Conservation (phyloP, 305 asterid genomes). For the Fraxinus floribunda region DNA sequence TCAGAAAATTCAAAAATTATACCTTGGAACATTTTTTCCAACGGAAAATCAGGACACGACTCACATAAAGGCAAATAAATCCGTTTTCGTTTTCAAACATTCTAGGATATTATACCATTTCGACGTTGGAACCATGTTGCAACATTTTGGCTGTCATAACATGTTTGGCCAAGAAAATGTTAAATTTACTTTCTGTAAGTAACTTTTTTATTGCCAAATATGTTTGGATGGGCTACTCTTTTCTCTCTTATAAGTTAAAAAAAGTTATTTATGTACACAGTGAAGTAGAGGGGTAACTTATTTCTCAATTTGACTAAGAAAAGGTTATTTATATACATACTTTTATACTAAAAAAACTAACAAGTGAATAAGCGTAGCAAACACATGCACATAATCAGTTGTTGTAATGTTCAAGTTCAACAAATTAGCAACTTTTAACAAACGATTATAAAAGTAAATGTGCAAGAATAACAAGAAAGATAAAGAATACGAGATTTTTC, state of each 20-base stretch:
- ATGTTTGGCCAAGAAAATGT: neutral
- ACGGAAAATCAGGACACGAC: neutral
- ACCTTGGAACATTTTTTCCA: neutral
- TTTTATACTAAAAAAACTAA: neutral
- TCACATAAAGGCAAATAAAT: neutral
- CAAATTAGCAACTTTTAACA: no score
- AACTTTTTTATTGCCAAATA: neutral
- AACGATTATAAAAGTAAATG: no score
- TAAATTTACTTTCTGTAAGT: neutral
- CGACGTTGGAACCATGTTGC: neutral
- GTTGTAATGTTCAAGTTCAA: neutral
- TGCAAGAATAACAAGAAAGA: no score
- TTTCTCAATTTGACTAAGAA: neutral
- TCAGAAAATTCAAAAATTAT: neutral
- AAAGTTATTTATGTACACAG: neutral
- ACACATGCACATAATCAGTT: neutral
- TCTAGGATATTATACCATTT: neutral
- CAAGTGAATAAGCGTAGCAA: neutral
- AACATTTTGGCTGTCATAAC: neutral
- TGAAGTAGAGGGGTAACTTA: neutral
- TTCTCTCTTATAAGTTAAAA: neutral
- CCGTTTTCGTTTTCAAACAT: neutral
- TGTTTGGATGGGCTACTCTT: neutral
- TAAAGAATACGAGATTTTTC: no score
- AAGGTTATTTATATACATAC: neutral